phyloP scores from a whole-genome alignment of 106 monocot genomes.

The Dactylorhiza incarnata region DNA sequence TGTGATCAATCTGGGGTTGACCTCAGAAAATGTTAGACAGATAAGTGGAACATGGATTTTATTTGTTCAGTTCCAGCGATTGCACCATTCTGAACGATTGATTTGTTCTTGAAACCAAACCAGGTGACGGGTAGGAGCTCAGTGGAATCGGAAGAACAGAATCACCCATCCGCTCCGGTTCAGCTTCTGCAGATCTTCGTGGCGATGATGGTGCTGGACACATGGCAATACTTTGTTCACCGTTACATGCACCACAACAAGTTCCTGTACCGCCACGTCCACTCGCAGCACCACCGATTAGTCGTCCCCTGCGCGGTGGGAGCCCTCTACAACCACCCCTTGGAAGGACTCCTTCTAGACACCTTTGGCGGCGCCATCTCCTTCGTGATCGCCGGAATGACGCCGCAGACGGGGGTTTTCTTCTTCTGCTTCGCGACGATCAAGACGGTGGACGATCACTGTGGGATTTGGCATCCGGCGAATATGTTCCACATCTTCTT shows the following conservation, averaged over 20 bases:
- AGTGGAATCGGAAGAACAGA: neutral
- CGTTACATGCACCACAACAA: conserved; percentile 86
- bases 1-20: no score
- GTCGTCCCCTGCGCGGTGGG: neutral
- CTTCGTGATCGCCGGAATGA: conserved; percentile 6
- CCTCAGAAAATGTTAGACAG: no score
- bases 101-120: neutral
- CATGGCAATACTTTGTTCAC: conserved; percentile 87
- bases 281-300: conserved; percentile 16
- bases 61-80: neutral
- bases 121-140: conserved; percentile 36
- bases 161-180: conserved; percentile 15
- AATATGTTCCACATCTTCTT: conserved; percentile 6
- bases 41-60: neutral
- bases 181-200: conserved; percentile 50
- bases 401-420: neutral
- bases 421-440: conserved; percentile 11
- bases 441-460: neutral
- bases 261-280: conserved; percentile 68
- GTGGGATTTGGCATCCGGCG: neutral
- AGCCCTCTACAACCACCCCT: conserved; percentile 2
- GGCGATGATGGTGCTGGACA: conserved; percentile 82
- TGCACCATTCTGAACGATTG: neutral
- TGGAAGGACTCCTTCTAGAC: conserved; percentile 1
- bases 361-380: conserved; percentile 5